A percentile compares a stretch with the other conserved stretches of the same genome.
Conservation (phyloP, 164 flowering plant genomes). For the Stephania japonica region DNA sequence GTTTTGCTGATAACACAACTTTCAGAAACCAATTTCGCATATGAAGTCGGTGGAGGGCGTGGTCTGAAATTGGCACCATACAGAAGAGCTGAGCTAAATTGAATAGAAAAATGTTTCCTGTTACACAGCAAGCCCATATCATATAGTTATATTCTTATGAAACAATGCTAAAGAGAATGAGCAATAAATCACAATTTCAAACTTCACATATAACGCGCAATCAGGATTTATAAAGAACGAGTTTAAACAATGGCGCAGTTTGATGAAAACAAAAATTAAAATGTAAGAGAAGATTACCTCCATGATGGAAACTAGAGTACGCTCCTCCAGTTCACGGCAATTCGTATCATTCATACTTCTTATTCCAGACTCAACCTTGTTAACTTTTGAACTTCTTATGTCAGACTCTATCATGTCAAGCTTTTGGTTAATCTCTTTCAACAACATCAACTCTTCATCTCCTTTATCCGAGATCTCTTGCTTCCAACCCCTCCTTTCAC, state of each 20-base stretch:
- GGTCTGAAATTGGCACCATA: neutral
- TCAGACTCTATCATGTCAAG: conserved; percentile 47
- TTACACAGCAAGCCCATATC: conserved; percentile 7
- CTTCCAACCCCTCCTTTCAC: conserved; percentile 26
- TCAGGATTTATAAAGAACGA: neutral
- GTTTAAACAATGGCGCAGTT: no score
- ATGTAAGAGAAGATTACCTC: conserved; percentile 42
- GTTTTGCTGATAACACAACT: neutral
- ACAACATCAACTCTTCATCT: conserved; percentile 41
- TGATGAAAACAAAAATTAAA: neutral
- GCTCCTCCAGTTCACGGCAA: conserved; percentile 27
- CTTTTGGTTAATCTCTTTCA: conserved; percentile 54
- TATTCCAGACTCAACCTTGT: conserved; percentile 42
- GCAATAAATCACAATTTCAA: neutral
- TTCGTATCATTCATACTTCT: conserved; percentile 28
- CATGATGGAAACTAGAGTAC: conserved; percentile 23
- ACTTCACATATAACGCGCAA: neutral
- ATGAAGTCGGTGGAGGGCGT: neutral
- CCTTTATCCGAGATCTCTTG: conserved; percentile 27
- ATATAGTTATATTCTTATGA: neutral
- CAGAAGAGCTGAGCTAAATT: conserved; percentile 27
- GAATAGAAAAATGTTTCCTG: conserved; percentile 76
- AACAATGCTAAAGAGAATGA: neutral
- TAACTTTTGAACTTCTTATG: conserved; percentile 29
- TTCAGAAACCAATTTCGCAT: conserved; percentile 1